Base-by-base conservation (phyloP, 108 stramenopile species). In the Discostella stelligeroides region DNA sequence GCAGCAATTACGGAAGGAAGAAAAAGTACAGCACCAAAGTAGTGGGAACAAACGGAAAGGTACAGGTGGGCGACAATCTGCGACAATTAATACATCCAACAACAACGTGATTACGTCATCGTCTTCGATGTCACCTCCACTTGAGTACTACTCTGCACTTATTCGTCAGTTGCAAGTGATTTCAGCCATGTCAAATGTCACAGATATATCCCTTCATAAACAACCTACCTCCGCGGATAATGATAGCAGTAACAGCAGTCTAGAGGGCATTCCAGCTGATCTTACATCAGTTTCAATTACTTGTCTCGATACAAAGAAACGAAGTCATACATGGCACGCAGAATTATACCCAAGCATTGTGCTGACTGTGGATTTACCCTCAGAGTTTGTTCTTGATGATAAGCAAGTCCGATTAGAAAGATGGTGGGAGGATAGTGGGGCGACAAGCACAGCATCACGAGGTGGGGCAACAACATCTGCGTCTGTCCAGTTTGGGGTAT, bases 301-400 rank as follows among this genome's bases (percentile, higher is more conserved):
- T 18, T 73, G 72, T 17, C 30, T 49, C 15, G 79, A 80, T 34
- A 49, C 28, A 55, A 46, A 62, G 7, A 12, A 68, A 62, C 72
- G 79, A 29, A 66, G 55, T 39, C 79, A 80, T 39, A 81, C 71
- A 56, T 77, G 76, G 80, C 71, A 76, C 60, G 80, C 76, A 34
- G 65, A 76, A 53, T 40, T 81, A 24, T 81, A 72, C 42, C 80
- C 76, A 5, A 60, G 28, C 37, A 50, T 76, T 34, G 43, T 72
- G 20, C 37, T 76, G 46, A 76, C 70, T 8, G 55, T 77, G 8
- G 80, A 81, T 47, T 64, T 80, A 37, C 79, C 79, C 21, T 29
- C 45, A 1, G 72, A 80, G 34, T 68, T 73, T 68, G 42, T 46
- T 14, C 21, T 80, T 14, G 67, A 72, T 23, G 79, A 73, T 43